Percentiles rank a stretch among this genome's conserved stretches.
These are phyloP conservation scores for Gossypium lobatum DNA, from an alignment of 441 rosid species.

Conservation along the genomic window DNA sequence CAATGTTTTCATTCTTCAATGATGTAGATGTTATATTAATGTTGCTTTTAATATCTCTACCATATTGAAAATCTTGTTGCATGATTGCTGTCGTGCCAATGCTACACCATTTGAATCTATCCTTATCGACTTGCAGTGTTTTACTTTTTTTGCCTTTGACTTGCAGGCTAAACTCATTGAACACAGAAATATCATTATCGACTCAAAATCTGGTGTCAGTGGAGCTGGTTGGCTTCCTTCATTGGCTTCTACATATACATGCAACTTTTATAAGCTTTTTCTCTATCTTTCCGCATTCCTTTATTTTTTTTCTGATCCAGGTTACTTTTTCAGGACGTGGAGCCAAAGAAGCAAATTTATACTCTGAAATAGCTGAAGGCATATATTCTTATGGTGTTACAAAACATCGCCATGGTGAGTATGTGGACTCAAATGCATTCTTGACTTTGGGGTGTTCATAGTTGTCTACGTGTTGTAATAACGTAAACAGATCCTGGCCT, in stretches of 20 bases:
- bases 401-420: constrained; percentile 87
- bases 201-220: constrained; percentile 92
- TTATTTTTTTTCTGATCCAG: constrained; percentile 15
- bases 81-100: neutral
- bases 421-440: neutral
- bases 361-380: constrained; percentile 86
- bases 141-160: constrained; percentile 15
- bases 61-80: neutral
- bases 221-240: constrained; percentile 72
- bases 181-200: constrained; percentile 59
- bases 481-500: neutral
- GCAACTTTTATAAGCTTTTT: constrained; percentile 1
- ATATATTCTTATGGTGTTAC: constrained; percentile 89
- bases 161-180: constrained; percentile 74
- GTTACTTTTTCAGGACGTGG: constrained; percentile 65
- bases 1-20: neutral
- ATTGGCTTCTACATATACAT: neutral
- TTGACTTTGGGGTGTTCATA: neutral
- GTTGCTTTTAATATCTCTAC: neutral
- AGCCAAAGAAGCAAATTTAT: constrained; percentile 83
- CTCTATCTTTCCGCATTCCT: constrained; percentile 20
- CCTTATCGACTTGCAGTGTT: neutral
- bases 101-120: neutral
- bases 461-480: neutral
- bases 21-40: neutral